Conservation (phyloP, 176 grass and related monocot genomes). For the Rhipidocladum racemiflorum region DNA sequence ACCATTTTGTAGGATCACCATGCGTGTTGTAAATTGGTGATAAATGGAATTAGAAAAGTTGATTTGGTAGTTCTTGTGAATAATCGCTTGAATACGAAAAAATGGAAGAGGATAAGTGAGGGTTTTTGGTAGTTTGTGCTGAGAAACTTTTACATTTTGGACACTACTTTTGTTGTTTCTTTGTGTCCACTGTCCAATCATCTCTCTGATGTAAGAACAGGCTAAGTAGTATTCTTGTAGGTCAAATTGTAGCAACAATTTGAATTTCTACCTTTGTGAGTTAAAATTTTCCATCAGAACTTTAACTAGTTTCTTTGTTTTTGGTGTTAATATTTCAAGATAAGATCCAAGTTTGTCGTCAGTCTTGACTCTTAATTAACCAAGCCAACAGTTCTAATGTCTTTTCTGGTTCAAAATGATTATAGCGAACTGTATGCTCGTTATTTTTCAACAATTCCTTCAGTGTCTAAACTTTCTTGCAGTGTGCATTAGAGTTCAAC, state of each 20-base stretch:
- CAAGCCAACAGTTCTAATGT: neutral
- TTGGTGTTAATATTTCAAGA: neutral
- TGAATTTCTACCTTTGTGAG: neutral
- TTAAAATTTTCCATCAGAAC: neutral
- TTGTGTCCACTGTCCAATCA: neutral
- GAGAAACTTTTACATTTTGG: neutral
- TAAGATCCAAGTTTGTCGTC: neutral
- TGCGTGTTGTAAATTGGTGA: neutral
- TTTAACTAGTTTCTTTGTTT: neutral
- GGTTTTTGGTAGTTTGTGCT: neutral
- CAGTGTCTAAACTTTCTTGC: neutral
- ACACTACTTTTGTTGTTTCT: neutral
- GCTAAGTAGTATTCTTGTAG: neutral
- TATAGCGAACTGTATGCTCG: neutral
- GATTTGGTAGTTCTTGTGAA: neutral
- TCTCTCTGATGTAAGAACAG: neutral
- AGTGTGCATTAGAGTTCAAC: neutral
- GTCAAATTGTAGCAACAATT: neutral
- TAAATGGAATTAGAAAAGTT: neutral
- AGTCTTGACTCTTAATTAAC: neutral
- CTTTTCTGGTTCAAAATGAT: neutral
- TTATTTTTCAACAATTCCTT: neutral
- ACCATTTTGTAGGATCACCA: neutral
- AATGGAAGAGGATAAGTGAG: neutral
- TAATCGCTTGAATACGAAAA: neutral